Evolutionary conservation across 108 stramenopile genomes (phyloP), one percentile per base, ranked within the genome.

Genomic region (Discostella pseudostelligera): DNA sequence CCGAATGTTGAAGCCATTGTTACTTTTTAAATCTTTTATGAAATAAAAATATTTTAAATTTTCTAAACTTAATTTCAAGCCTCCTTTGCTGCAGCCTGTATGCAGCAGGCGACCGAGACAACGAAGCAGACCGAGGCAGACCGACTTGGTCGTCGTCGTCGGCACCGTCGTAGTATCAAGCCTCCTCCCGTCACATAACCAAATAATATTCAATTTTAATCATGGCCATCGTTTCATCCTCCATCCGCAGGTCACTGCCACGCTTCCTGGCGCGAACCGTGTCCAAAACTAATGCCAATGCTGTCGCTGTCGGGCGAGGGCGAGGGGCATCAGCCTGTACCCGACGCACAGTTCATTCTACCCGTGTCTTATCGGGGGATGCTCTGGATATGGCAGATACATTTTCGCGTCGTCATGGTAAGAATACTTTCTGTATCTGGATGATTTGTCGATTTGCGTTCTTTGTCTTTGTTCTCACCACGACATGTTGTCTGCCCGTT

Each of bases 361-460:
- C 77, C 13, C 29, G 65, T 35, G 44, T 66, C 1, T 13, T 71
- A 1, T 53, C 44, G 9, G 79, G 64, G 0, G 91, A 92, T 79
- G 88, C 88, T 14, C 79, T 92, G 63, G 86, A 87, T 51, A 87
- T 88, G 84, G 74, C 65, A 43, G 91, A 92, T 55, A 84, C 87
- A 0, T 92, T 92, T 77, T 76, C 82, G 22, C 84, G 86, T 48
- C 91, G 91, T 65, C 91, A 92, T 65, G 54, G 89, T 90, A 65
- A 84, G 89, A 86, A 62, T 22, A 49, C 20, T 57, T 29, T 63
- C 19, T 49, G 14, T 44, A 51, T 22, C 46, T 8, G 22, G 25
- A 9, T n/a, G 1, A 25, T n/a, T 50, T 25, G 22, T 50, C 24
- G 25, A 7, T 25, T 8, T 50, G 9, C 47, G 19, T 19, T 11